Evolutionary conservation across 202 grass and related monocot genomes (phyloP), one percentile per base, ranked within the genome.

Genomic region (Brachypodium distachyon): DNA sequence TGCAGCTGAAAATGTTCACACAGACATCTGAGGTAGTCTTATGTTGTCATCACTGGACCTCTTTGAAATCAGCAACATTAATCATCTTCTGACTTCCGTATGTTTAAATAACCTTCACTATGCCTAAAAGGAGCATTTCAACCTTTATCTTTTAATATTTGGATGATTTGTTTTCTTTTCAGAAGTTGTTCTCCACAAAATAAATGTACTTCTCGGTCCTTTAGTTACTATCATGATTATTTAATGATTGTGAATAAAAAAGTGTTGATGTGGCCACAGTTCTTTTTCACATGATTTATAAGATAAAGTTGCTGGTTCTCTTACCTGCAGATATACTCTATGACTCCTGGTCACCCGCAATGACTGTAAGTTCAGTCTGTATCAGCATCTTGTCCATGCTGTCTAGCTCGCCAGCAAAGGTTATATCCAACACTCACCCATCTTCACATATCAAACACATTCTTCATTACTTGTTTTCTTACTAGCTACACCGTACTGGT

Each of bases 381-480:
- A 98, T 98, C 82, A 98, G 95, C 61, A 94, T 98, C 34, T 70
- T 98, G 67, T 98, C 95, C 40, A 98, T 98, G 95, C 12, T 98
- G 41, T 98, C 95, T 27, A 98, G 95, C 86, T 97, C 95, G 0
- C 84, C 91, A 22, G 91, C 84, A 61, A 97, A 97, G 95, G 95
- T 97, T 60, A 80, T 5, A 51, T 13, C n/a, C n/a, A 46, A 40
- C 9, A 33, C 13, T 19, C 49, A 14, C 4, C 18, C 4, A 10
- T 21, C 39, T 48, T 40, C 0, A 32, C 65, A 43, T 37, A 75
- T 56, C 1, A 33, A 14, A 76, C 46, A n/a, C 0, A 12, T 6
- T 7, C 25, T 19, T n/a, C 0, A 1, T 70, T 18, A 23, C 7
- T 14, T 58, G 18, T 13, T 22, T 32, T 41, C 47, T 54, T 58